phyloP scores from a whole-genome alignment of 2,329 filamentous ascomycete species.

The Atkinsonella hypoxylon region DNA sequence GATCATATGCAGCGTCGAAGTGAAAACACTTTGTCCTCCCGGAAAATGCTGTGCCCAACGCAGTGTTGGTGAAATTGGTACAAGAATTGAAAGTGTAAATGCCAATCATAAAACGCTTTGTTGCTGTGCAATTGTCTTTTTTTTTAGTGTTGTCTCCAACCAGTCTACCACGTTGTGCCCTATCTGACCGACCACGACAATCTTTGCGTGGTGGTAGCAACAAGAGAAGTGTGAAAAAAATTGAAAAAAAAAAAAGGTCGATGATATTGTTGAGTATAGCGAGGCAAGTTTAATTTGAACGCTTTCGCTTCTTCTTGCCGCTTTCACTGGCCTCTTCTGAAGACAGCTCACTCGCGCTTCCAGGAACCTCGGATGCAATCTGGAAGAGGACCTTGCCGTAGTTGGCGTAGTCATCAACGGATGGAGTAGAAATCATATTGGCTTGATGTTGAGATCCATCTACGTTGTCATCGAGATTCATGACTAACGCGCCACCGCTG shows the following conservation, averaged over 20 bases:
- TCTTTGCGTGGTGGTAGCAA: background rate
- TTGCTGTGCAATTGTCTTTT: constrained; percentile 22
- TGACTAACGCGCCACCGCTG: constrained; percentile 67
- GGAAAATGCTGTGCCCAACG: constrained; percentile 15
- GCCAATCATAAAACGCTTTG: constrained; percentile 25
- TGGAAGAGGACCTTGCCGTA: constrained; percentile 75
- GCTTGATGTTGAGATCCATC: constrained; percentile 36
- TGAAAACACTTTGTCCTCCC: constrained; percentile 11
- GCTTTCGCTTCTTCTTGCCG: constrained; percentile 59
- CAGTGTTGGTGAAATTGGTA: constrained; percentile 28
- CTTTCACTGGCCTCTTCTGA: constrained; percentile 40
- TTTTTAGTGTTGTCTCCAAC: constrained; percentile 22
- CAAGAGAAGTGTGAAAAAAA: constrained; percentile 4
- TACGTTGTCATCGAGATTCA: constrained; percentile 71
- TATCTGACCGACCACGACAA: constrained; percentile 14
- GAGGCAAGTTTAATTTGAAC: constrained; percentile 40
- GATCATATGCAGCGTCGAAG: constrained; percentile 19
- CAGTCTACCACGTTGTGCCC: constrained; percentile 21
- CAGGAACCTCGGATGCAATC: constrained; percentile 60
- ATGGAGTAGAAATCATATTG: constrained; percentile 28
- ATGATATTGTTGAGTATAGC: background rate
- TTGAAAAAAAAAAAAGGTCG: constrained; percentile 8
- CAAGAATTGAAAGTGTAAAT: constrained; percentile 31
- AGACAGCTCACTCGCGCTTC: constrained; percentile 47
- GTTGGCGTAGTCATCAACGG: constrained; percentile 50